A percentile compares a stretch with the other conserved stretches of the same genome.
phyloP scores from a whole-genome alignment of 2,329 filamentous ascomycete genomes.

The Colletotrichum spaethianum region DNA sequence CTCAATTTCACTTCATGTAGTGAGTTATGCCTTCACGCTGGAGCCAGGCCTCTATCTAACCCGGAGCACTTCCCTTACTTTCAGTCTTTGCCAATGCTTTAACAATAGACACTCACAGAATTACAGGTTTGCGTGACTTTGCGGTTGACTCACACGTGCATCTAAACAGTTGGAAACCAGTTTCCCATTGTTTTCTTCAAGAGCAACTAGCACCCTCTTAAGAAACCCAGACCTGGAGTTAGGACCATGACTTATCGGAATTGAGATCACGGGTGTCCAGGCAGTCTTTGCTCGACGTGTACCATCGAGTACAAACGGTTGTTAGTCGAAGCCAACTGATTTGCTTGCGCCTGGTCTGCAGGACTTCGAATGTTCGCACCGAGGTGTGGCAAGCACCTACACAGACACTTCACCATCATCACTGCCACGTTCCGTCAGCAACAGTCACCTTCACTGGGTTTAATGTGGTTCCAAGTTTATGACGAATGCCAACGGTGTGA shows the following conservation, averaged over 20 bases:
- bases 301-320: not conserved
- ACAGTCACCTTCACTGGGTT: no score
- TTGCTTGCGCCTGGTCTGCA: no score
- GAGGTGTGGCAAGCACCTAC: no score
- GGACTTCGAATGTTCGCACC: no score
- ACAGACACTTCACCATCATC: not conserved
- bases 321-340: not conserved
- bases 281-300: not conserved
- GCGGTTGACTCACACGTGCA: not conserved
- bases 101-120: not conserved
- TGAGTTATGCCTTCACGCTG: no score
- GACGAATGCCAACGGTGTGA: no score
- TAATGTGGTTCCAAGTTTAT: no score
- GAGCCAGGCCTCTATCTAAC: no score
- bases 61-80: not conserved
- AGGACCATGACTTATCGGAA: not conserved
- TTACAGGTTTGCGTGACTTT: not conserved
- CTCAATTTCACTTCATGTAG: not conserved
- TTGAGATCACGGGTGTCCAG: not conserved
- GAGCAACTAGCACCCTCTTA: not conserved
- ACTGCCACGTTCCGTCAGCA: not conserved
- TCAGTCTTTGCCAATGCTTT: not conserved
- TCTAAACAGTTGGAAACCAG: no score
- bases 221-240: not conserved
- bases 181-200: not conserved